Conservation (phyloP, 2,329 filamentous ascomycete genomes). For the Didymella lethalis region DNA sequence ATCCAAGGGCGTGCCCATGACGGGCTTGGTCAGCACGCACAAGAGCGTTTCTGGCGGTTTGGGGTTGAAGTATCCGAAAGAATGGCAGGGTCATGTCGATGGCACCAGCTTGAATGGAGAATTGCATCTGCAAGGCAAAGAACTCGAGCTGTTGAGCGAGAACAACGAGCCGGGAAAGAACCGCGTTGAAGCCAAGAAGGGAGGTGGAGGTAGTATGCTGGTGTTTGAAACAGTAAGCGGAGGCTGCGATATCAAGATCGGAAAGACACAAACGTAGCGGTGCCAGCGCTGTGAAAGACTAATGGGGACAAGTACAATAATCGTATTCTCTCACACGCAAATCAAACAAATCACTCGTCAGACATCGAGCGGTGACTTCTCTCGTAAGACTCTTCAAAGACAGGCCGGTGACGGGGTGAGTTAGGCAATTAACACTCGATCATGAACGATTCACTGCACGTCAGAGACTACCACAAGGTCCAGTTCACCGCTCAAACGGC, state of each 20-base stretch:
- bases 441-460: constrained; percentile 4
- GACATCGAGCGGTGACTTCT: not conserved
- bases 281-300: no score
- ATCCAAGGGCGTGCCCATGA: constrained; percentile 35
- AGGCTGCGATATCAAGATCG: constrained; percentile 44
- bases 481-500: not conserved
- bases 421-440: not conserved
- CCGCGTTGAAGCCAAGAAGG: constrained; percentile 52
- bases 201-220: constrained; percentile 45
- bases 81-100: constrained; percentile 53
- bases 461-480: constrained; percentile 5
- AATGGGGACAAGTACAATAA: no score
- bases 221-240: constrained; percentile 47
- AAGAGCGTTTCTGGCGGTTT: constrained; percentile 48
- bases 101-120: constrained; percentile 50
- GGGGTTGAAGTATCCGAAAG: constrained; percentile 51
- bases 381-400: not conserved
- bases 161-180: constrained; percentile 41
- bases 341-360: not conserved
- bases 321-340: not conserved
- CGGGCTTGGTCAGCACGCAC: constrained; percentile 46
- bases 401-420: not conserved
- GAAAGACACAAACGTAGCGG: constrained; percentile 19
- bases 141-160: constrained; percentile 45
- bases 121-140: constrained; percentile 50